Percentiles rank a stretch among this genome's conserved stretches.
phyloP scores from a whole-genome alignment of 352 stramenopile genomes.

The Globisporangium solare region DNA sequence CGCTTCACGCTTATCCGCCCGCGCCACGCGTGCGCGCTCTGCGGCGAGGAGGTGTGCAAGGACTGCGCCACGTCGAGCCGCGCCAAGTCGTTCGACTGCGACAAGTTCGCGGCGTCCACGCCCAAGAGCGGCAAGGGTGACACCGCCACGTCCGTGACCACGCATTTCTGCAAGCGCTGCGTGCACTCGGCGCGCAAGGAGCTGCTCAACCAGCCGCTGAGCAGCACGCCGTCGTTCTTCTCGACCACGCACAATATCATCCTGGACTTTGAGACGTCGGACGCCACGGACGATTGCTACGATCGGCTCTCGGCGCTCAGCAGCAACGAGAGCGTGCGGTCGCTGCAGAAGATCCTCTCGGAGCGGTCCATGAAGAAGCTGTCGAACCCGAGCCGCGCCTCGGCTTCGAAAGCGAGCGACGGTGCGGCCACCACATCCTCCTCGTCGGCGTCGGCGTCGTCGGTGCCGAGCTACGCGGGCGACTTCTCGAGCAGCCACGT shows the following conservation, averaged over 20 bases:
- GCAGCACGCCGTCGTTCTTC: conserved; percentile 18
- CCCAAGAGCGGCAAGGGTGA: conserved; percentile 30
- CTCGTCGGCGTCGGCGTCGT: conserved; percentile 14
- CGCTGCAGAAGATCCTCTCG: conserved; percentile 20
- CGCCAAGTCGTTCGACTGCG: conserved; percentile 41
- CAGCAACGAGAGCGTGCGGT: conserved; percentile 35
- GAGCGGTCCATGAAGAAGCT: conserved; percentile 14
- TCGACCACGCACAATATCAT: conserved; percentile 31
- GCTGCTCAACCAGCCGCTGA: conserved; percentile 22
- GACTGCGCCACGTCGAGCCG: conserved; percentile 56
- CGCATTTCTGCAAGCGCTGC: conserved; percentile 58
- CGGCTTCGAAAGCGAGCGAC: too few species aligned
- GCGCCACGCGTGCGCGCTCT: conserved; percentile 60
- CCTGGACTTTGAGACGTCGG: conserved; percentile 22
- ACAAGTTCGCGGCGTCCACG: conserved; percentile 27
- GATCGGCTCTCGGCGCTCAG: conserved; percentile 42
- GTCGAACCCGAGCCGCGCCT: conserved; percentile 3
- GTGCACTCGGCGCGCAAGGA: conserved; percentile 41
- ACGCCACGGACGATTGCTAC: conserved; percentile 27
- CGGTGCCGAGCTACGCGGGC: conserved; percentile 20
- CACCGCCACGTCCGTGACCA: conserved; percentile 6
- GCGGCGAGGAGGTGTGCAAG: conserved; percentile 66
- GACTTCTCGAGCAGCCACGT: conserved; percentile 47
- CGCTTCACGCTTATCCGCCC: conserved; percentile 67
- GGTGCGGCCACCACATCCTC: too few species aligned